Percentiles rank a stretch among this genome's conserved stretches.
Conservation (phyloP, 768 basidiomycete genomes). For the Suillus weaverae region DNA sequence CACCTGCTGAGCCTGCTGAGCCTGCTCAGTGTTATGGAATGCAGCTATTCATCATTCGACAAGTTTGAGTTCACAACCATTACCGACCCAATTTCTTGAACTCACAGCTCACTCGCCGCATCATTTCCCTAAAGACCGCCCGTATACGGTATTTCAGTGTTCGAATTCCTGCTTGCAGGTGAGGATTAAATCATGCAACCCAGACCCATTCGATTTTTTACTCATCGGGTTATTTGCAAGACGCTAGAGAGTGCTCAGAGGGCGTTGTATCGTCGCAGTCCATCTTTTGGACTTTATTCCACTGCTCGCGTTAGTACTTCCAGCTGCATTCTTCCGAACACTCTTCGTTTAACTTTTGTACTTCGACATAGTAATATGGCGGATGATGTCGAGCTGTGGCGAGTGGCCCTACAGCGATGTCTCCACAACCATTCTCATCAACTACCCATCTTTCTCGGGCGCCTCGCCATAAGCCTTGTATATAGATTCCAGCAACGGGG, state of each 20-base stretch:
- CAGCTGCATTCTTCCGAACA: not conserved
- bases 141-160: not conserved
- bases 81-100: too few species aligned
- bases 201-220: not conserved
- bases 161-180: not conserved
- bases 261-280: not conserved
- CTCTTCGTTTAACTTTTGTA: not conserved
- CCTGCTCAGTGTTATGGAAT: too few species aligned
- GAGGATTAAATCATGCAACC: not conserved
- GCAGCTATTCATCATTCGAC: too few species aligned
- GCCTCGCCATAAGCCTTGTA: slow-evolving; percentile 20
- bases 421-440: not conserved
- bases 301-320: not conserved
- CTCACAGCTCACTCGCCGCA: too few species aligned
- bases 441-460: not conserved
- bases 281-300: not conserved
- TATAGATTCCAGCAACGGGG: slow-evolving; percentile 20
- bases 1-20: too few species aligned
- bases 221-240: not conserved
- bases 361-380: not conserved
- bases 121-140: too few species aligned
- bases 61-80: too few species aligned
- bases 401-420: not conserved
- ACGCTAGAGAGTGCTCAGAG: not conserved
- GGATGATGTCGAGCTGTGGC: not conserved